These are phyloP conservation scores for Nepenthes alata DNA, from an alignment of 179 eudicot genomes.

Conservation along the genomic window DNA sequence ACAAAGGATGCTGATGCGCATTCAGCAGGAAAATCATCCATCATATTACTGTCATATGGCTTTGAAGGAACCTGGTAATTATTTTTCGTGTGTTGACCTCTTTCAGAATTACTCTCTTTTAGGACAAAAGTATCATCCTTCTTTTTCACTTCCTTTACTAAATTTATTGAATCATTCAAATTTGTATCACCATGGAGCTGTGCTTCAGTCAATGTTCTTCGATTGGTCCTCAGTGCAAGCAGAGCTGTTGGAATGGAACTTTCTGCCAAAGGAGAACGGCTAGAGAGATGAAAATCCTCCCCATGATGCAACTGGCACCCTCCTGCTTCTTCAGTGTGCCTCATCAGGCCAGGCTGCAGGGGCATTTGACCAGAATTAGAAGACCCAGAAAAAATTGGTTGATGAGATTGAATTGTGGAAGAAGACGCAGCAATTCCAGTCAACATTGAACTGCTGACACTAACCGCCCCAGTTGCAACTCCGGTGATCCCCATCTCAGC, in stretches of 20 bases:
- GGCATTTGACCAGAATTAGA: constrained; percentile 26
- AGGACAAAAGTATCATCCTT: constrained; percentile 16
- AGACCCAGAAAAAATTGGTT: constrained; percentile 25
- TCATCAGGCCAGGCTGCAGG: constrained; percentile 29
- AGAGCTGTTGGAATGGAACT: constrained; percentile 16
- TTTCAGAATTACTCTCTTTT: constrained; percentile 11
- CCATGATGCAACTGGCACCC: constrained; percentile 23
- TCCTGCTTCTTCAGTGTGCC: constrained; percentile 23
- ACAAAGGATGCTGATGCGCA: constrained; percentile 26
- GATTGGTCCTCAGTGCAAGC: constrained; percentile 20
- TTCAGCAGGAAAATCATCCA: constrained; percentile 31
- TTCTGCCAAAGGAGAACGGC: constrained; percentile 23
- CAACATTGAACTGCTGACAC: constrained; percentile 22
- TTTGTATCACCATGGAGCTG: constrained; percentile 15
- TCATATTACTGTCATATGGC: constrained; percentile 20
- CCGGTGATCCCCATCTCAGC: constrained; percentile 32
- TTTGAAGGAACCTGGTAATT: constrained; percentile 21
- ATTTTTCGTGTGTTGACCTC: constrained; percentile 12
- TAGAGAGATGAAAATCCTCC: constrained; percentile 20
- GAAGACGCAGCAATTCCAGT: constrained; percentile 20
- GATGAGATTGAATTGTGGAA: constrained; percentile 30
- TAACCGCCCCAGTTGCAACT: constrained; percentile 16
- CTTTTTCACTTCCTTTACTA: constrained; percentile 16
- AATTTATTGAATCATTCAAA: constrained; percentile 10
- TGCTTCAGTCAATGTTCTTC: constrained; percentile 23